Evolutionary conservation across 805 yeast species (phyloP), one percentile per base, ranked within the genome.

Genomic region (Danielozyma ontarioensis): DNA sequence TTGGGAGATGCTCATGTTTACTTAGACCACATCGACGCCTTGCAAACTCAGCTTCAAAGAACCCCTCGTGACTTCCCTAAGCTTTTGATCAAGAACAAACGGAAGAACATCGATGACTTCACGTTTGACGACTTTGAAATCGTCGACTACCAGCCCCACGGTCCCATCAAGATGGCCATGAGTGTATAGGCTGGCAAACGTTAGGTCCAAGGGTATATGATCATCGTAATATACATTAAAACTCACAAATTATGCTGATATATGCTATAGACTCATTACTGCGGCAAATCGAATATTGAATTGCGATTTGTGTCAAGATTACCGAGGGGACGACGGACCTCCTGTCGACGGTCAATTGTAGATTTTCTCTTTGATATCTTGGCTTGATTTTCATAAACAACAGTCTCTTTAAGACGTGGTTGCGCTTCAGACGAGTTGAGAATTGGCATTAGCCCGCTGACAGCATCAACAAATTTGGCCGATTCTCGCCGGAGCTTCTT

Each of bases 1-100:
- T 62, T 93, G 78, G 99, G 99, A 16, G 99, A 93, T 58, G 85
- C 96, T 1, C 99, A 93, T 54, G 95, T 93, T 6, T 93, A 93
- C 57, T 72, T 77, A 41, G 95, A 93, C 57, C 99, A 93, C 55
- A 76, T 90, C 11, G 96, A 88, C 35, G 96, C 97, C 1, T 70
- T 93, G 41, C 74, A 82, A 46, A 83, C 78, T 46, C 98, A 93
- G 59, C 57, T 85, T 7, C 55, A 64, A 27, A 78, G 99, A 59
- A 57, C 58, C 13, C 97, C 99, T 11, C 72, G 78, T 40, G 55
- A 59, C 13, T 93, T 93, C 62, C 99, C 99, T 4, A 84, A 72
- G 44, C 68, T 93, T 50, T 63, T 53, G 32, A 83, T 93, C 42
- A 76, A 74, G 35, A 74, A 93, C 40, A 68, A 78, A 5, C 44